phyloP scores from a whole-genome alignment of 306 rosid genomes.

The Sicyos edulis region DNA sequence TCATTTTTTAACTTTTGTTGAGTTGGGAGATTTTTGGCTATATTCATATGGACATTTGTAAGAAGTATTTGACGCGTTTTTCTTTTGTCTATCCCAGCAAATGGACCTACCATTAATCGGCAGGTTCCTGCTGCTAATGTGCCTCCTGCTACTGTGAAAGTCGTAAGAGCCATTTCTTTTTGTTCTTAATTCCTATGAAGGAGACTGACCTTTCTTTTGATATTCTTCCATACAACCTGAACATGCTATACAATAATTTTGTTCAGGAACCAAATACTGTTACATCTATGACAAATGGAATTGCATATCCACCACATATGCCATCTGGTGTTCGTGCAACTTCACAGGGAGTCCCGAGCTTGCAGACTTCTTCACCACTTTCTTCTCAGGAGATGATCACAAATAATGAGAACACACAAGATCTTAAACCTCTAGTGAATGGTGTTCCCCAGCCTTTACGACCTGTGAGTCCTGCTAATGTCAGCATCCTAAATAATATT shows the following conservation, averaged over 20 bases:
- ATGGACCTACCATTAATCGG: conserved; percentile 69
- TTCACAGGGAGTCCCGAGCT: conserved; percentile 71
- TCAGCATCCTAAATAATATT: conserved; percentile 74
- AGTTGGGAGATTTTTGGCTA: background rate
- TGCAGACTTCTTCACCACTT: conserved; percentile 84
- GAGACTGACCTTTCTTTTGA: background rate
- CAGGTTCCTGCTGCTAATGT: conserved; percentile 58
- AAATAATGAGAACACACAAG: conserved; percentile 65
- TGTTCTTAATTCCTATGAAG: conserved; percentile 17
- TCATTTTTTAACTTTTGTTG: background rate
- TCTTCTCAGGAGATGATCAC: conserved; percentile 77
- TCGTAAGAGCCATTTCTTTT: conserved; percentile 42
- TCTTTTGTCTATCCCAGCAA: conserved; percentile 42
- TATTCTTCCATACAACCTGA: background rate
- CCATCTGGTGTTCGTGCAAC: conserved; percentile 61
- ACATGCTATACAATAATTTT: conserved; percentile 2
- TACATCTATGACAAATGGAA: conserved; percentile 65
- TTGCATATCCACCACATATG: conserved; percentile 64
- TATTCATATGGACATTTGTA: background rate
- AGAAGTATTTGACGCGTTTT: conserved; percentile 5
- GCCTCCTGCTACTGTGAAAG: conserved; percentile 81
- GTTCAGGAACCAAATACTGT: conserved; percentile 80
- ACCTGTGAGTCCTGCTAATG: conserved; percentile 66
- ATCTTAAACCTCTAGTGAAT: conserved; percentile 65
- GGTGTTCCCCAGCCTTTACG: conserved; percentile 58